Conservation (phyloP, 148 eudicot genomes). For the Rhododendron simsii region DNA sequence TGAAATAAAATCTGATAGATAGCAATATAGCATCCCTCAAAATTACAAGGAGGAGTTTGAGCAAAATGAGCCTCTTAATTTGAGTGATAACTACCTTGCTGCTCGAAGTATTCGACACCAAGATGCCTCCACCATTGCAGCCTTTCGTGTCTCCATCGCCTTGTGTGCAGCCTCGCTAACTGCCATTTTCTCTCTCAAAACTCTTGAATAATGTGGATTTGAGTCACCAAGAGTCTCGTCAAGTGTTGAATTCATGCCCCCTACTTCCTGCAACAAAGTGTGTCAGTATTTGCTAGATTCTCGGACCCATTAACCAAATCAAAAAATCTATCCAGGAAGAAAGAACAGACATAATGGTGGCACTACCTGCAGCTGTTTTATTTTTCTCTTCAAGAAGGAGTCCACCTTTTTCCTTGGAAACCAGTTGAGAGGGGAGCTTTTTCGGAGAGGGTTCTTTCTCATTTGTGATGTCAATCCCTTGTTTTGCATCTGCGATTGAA, state of each 20-base stretch:
- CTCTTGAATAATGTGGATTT: slow-evolving; percentile 85
- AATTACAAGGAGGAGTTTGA: background rate
- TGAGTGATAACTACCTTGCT: slow-evolving; percentile 44
- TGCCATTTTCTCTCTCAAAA: slow-evolving; percentile 78
- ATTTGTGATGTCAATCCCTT: slow-evolving; percentile 63
- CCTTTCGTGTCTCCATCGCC: slow-evolving; percentile 84
- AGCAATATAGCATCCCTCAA: background rate
- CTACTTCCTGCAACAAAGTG: slow-evolving; percentile 57
- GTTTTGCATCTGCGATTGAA: slow-evolving; percentile 32
- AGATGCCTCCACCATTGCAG: slow-evolving; percentile 97
- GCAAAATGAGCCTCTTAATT: background rate
- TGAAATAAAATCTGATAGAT: background rate
- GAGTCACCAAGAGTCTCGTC: slow-evolving; percentile 90
- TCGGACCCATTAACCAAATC: background rate
- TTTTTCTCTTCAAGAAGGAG: slow-evolving; percentile 77
- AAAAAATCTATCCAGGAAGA: background rate
- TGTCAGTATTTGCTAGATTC: background rate
- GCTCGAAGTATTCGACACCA: slow-evolving; percentile 92
- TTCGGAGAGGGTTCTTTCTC: slow-evolving; percentile 66
- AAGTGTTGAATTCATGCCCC: slow-evolving; percentile 81
- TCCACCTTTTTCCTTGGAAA: slow-evolving; percentile 84
- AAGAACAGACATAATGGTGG: background rate
- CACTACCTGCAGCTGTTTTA: slow-evolving; percentile 67
- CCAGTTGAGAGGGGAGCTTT: slow-evolving; percentile 83
- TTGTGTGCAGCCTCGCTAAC: slow-evolving; percentile 74